Evolutionary conservation across 1,284 basidiomycete species (phyloP), one percentile per base, ranked within the genome.

Genomic region (Apiotrichum akiyoshidainum): DNA sequence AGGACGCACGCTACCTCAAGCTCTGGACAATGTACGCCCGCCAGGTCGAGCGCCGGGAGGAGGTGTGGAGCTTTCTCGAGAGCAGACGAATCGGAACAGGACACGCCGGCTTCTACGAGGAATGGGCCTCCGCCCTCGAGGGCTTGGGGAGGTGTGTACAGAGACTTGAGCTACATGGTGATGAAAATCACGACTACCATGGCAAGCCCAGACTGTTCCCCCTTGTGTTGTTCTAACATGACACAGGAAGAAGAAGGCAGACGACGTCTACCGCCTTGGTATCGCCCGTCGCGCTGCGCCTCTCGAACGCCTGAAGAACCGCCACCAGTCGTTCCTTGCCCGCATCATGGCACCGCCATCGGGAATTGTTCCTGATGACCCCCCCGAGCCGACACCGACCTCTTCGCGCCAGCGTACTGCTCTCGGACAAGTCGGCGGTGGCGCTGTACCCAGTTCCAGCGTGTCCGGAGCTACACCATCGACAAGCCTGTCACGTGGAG

Each of bases 1-100:
- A 87, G 63, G 94, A 98, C 79, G 78, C 89, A 55, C 84, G 94
- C 42, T 96, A 97, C 76, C 82, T 97, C 50, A 89, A 88, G 74
- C 78, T 95, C 35, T 96, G 93, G 93, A 84, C 86, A 17, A 80
- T 87, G 60, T 92, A 92, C 72, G 86, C 90, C 2, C 83, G 84
- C 49, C 83, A 85, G 64, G 82, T 88, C 45, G 80, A 82, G 59
- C 57, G 76, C 54, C 50, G 78, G 42, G 67, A 84, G 79, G 83
- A 90, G 68, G 84, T 92, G 59, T 92, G 88, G 77, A 80, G 84
- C 33, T 88, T 87, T 72, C 78, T 95, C 54, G 81, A 92, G 58
- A 85, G 86, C 47, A 86, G 85, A 55, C 86, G 87, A 52, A 88
- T 95, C 69, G 92, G 91, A 0, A 87, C 84, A 3, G 82, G 83